Evolutionary conservation across 441 rosid genomes (phyloP).

Genomic region (Syzygium malaccense): DNA sequence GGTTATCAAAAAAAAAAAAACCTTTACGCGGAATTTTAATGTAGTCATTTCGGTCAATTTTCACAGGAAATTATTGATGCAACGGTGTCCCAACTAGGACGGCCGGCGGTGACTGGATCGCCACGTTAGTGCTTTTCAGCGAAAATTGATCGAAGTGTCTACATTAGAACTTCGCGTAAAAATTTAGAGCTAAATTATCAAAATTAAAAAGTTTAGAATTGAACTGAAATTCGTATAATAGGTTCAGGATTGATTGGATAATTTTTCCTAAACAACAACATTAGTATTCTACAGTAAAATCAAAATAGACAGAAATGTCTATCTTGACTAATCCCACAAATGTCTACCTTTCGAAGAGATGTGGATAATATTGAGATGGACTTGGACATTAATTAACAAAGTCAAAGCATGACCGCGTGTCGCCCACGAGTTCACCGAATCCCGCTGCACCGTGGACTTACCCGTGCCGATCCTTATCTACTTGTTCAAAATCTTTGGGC

Average conservation of each 20-base stretch:
- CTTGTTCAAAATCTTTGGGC: neutral
- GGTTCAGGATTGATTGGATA: neutral
- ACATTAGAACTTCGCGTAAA: neutral
- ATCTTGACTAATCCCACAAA: neutral
- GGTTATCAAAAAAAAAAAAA: too few species aligned
- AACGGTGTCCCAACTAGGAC: fast-evolving
- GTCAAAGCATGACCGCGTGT: neutral
- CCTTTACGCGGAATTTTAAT: neutral
- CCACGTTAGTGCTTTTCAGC: fast-evolving
- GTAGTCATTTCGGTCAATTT: neutral
- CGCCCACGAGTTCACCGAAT: neutral
- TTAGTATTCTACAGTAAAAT: neutral
- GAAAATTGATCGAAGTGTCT: fast-evolving
- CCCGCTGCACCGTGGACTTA: neutral
- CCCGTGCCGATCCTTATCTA: neutral
- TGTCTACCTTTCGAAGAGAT: neutral
- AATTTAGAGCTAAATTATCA: neutral
- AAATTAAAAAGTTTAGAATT: neutral
- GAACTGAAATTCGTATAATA: neutral
- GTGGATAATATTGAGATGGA: neutral
- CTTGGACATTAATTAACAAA: neutral
- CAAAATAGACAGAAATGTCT: too few species aligned
- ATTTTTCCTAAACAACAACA: neutral
- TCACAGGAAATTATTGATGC: neutral
- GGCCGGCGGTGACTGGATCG: fast-evolving